These are phyloP conservation scores for Moesziomyces globuligerus DNA, from an alignment of 1,284 basidiomycete species.

Conservation along the genomic window DNA sequence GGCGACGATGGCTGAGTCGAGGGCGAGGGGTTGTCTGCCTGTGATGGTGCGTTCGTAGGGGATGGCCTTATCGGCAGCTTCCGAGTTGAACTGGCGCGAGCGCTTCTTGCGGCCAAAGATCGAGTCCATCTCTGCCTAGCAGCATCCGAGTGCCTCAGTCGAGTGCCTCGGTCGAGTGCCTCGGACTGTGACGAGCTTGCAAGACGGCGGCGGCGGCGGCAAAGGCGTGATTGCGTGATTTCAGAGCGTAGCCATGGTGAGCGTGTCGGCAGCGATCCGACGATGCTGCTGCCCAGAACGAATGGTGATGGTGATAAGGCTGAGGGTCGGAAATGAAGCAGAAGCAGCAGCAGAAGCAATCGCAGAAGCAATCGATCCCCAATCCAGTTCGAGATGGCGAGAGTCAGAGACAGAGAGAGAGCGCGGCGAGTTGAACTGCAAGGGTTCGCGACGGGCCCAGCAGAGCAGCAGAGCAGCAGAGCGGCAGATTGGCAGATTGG, in stretches of 20 bases:
- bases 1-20: conserved; percentile 23
- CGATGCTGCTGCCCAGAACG: background rate
- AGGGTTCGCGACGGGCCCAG: no score
- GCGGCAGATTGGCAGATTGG: no score
- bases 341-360: no score
- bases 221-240: conserved; percentile 2
- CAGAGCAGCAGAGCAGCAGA: no score
- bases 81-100: conserved; percentile 46
- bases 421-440: no score
- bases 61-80: conserved; percentile 52
- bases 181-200: no score
- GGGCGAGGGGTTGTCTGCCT: conserved; percentile 35
- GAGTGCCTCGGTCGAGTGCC: no score
- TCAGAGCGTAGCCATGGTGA: conserved; percentile 16
- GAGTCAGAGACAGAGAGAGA: no score
- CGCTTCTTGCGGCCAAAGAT: conserved; percentile 56
- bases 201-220: background rate
- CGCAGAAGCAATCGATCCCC: no score
- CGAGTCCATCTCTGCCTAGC: conserved; percentile 49
- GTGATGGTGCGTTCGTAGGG: conserved; percentile 50
- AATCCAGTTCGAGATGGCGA: no score
- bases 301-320: background rate
- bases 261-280: conserved; percentile 2
- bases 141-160: no score
- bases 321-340: background rate